A percentile compares a stretch with the other conserved stretches of the same genome.
These are phyloP conservation scores for Podospora conica DNA, from an alignment of 495 filamentous ascomycete species.

Conservation along the genomic window DNA sequence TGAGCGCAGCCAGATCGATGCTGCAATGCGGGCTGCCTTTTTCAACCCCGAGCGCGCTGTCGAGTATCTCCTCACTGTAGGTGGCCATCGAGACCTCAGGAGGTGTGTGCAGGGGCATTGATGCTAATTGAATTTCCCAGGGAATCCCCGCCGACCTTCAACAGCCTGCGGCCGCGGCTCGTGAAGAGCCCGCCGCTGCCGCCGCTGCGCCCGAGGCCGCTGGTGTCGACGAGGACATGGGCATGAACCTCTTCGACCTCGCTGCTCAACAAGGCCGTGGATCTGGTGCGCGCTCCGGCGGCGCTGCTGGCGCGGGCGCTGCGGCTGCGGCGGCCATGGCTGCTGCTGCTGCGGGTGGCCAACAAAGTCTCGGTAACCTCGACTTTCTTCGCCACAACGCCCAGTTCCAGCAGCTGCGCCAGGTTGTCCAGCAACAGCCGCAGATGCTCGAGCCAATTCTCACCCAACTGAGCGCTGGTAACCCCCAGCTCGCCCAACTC, in stretches of 20 bases:
- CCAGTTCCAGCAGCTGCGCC: slow-evolving; percentile 94
- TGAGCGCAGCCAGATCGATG: slow-evolving; percentile 73
- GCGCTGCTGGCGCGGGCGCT: slow-evolving; percentile 33
- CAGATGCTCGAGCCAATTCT: slow-evolving; percentile 97
- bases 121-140: slow-evolving; percentile 35
- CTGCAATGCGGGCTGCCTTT: slow-evolving; percentile 91
- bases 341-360: slow-evolving; percentile 46
- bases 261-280: slow-evolving; percentile 65
- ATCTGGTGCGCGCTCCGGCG: slow-evolving; percentile 35
- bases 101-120: neutral
- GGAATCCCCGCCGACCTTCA: slow-evolving; percentile 85
- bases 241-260: slow-evolving; percentile 90
- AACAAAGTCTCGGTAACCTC: slow-evolving; percentile 64
- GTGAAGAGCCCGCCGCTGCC: slow-evolving; percentile 31
- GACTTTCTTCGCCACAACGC: slow-evolving; percentile 95
- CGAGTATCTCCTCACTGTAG: slow-evolving; percentile 84
- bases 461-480: slow-evolving; percentile 91
- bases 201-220: slow-evolving; percentile 30
- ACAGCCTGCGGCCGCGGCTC: slow-evolving; percentile 37
- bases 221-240: slow-evolving; percentile 56
- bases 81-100: slow-evolving; percentile 24
- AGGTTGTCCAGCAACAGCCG: slow-evolving; percentile 94
- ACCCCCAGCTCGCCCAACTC: slow-evolving; percentile 85
- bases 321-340: slow-evolving; percentile 45
- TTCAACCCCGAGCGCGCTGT: slow-evolving; percentile 96